Evolutionary conservation across 768 basidiomycete genomes (phyloP).

Genomic region (Candolleomyces aberdarensis): DNA sequence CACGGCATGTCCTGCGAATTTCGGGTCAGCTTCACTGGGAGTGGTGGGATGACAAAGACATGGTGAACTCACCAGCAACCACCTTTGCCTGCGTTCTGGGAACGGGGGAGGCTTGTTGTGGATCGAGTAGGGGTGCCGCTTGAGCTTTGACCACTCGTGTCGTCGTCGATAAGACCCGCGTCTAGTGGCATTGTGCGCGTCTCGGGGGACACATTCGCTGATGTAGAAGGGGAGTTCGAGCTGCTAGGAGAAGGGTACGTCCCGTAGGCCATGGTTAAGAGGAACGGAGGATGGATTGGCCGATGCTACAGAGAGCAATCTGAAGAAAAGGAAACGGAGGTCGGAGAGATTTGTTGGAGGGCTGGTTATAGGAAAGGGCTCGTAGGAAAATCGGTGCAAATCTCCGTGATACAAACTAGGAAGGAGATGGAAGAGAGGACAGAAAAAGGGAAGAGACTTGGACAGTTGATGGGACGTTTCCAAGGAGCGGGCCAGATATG

Average conservation of each 20-base stretch:
- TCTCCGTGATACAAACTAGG: slow-evolving; percentile 27
- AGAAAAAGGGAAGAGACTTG: slow-evolving; percentile 34
- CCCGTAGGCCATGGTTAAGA: slow-evolving; percentile 45
- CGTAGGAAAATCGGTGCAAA: slow-evolving; percentile 32
- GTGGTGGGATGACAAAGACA: not conserved
- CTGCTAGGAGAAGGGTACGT: slow-evolving; percentile 46
- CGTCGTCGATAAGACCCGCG: slow-evolving; percentile 37
- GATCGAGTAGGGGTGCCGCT: slow-evolving; percentile 47
- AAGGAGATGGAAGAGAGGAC: slow-evolving; percentile 25
- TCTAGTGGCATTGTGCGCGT: slow-evolving; percentile 21
- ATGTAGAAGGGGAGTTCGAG: slow-evolving; percentile 48
- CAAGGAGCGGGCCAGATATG: slow-evolving; percentile 38
- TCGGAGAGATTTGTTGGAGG: slow-evolving; percentile 36
- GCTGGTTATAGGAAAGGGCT: slow-evolving; percentile 30
- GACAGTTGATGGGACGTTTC: slow-evolving; percentile 45
- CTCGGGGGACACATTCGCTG: slow-evolving; percentile 44
- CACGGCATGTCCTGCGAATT: slow-evolving; percentile 69
- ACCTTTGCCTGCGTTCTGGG: slow-evolving; percentile 58
- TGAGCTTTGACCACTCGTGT: slow-evolving; percentile 26
- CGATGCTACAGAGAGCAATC: slow-evolving; percentile 19
- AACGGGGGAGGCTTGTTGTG: slow-evolving; percentile 49
- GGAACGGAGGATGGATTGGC: slow-evolving; percentile 15
- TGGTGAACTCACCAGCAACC: slow-evolving; percentile 68
- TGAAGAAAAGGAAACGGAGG: slow-evolving; percentile 29
- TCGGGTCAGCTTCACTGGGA: slow-evolving; percentile 10